These are phyloP conservation scores for Suhomyces taliae DNA, from an alignment of 1,139 yeast genomes.

Conservation along the genomic window DNA sequence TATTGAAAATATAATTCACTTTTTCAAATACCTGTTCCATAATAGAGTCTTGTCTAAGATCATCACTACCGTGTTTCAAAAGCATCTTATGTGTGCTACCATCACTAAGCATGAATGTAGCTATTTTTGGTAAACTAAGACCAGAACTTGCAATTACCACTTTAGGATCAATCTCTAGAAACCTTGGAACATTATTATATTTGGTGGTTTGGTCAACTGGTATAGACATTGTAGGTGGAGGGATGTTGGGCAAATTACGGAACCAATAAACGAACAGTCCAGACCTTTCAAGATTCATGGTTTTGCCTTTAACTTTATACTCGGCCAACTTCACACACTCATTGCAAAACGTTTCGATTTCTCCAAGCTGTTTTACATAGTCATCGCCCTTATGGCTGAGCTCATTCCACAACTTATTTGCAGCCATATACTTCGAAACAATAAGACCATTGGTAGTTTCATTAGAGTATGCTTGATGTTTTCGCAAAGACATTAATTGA, in stretches of 20 bases:
- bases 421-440: conserved; percentile 51
- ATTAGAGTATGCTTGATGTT: conserved; percentile 38
- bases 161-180: conserved; percentile 44
- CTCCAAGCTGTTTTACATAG: conserved; percentile 28
- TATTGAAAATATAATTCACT: conserved; percentile 67
- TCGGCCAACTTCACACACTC: conserved; percentile 55
- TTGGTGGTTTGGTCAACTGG: conserved; percentile 43
- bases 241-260: conserved; percentile 49
- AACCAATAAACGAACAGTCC: conserved; percentile 60
- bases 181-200: conserved; percentile 51
- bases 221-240: conserved; percentile 66
- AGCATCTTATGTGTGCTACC: conserved; percentile 62
- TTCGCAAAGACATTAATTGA: conserved; percentile 57
- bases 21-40: conserved; percentile 96
- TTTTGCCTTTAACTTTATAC: conserved; percentile 37
- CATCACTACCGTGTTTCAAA: conserved; percentile 86
- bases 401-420: conserved; percentile 45
- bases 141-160: conserved; percentile 75
- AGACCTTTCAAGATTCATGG: conserved; percentile 36
- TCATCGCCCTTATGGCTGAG: conserved; percentile 19
- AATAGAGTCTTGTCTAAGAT: conserved; percentile 89
- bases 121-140: conserved; percentile 81
- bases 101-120: conserved; percentile 51
- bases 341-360: conserved; percentile 51
- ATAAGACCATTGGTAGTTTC: conserved; percentile 35